These are phyloP conservation scores for Trametes cingulata DNA, from an alignment of 768 basidiomycete species.

Conservation along the genomic window DNA sequence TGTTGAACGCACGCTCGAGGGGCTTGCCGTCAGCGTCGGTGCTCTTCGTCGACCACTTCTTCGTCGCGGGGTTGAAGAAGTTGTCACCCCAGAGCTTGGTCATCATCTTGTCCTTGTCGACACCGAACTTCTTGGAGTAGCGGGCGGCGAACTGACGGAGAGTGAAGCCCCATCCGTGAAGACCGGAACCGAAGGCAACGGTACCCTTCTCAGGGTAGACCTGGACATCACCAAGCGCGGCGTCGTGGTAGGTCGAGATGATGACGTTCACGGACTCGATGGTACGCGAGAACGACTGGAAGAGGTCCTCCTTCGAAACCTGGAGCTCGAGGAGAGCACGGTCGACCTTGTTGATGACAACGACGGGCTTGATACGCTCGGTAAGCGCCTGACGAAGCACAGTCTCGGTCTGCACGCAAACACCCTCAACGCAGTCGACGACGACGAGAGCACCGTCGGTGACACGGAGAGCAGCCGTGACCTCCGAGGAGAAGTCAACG, in stretches of 20 bases:
- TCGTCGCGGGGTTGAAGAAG: conserved; percentile 96
- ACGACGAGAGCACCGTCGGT: conserved; percentile 99
- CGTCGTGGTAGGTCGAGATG: conserved; percentile 95
- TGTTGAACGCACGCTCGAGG: conserved; percentile 98
- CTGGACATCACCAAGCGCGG: conserved; percentile 94
- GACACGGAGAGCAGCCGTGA: conserved; percentile 98
- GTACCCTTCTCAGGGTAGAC: conserved; percentile 99
- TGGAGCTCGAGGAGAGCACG: conserved; percentile 98
- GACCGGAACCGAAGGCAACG: conserved; percentile 98
- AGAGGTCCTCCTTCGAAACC: conserved; percentile 94
- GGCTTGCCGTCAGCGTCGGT: conserved; percentile 78
- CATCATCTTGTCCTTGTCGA: conserved; percentile 99
- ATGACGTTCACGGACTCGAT: conserved; percentile 99
- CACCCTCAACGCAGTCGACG: conserved; percentile 99
- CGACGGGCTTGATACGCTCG: conserved; percentile 99
- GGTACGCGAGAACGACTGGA: conserved; percentile 96
- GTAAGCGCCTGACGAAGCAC: conserved; percentile 95
- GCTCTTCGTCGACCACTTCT: conserved; percentile 90
- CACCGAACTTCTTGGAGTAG: conserved; percentile 98
- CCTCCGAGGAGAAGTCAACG: conserved; percentile 99
- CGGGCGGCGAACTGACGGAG: conserved; percentile 94
- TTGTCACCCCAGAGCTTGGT: conserved; percentile 98
- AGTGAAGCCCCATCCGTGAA: conserved; percentile 99
- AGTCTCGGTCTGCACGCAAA: conserved; percentile 99
- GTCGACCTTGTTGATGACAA: conserved; percentile 99